Conservation (phyloP, 139 green algal species). For the Gonium pectorale region DNA sequence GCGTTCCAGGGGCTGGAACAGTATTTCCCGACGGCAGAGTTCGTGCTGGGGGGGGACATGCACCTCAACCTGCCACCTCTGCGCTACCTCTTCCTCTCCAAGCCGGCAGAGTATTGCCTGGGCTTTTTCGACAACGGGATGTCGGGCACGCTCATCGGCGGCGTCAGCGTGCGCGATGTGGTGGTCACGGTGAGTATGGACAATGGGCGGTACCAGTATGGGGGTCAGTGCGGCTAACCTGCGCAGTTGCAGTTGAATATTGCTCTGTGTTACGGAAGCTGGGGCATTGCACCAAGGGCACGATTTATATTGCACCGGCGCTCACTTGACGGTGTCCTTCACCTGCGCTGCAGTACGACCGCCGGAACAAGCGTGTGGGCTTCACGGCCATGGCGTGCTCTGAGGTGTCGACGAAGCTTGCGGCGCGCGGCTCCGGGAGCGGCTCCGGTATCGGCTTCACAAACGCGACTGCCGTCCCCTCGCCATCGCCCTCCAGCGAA, state of each 20-base stretch:
- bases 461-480: too few relatives aligned
- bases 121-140: conserved; percentile 92
- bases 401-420: not conserved
- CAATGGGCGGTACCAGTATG: too few relatives aligned
- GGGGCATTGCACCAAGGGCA: too few relatives aligned
- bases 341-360: conserved; percentile 72
- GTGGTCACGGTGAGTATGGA: conserved; percentile 77
- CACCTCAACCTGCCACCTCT: conserved; percentile 71
- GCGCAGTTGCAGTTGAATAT: too few relatives aligned
- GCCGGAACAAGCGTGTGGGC: conserved; percentile 61
- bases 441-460: too few relatives aligned
- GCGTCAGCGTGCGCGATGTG: conserved; percentile 86
- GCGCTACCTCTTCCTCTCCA: conserved; percentile 91
- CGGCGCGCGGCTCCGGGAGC: too few relatives aligned
- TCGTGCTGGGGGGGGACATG: conserved; percentile 71
- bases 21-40: conserved; percentile 77
- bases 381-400: conserved; percentile 58
- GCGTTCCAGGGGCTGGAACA: conserved; percentile 56
- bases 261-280: too few relatives aligned
- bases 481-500: too few relatives aligned
- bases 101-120: conserved; percentile 85
- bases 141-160: conserved; percentile 87
- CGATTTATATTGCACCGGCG: too few relatives aligned
- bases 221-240: too few relatives aligned
- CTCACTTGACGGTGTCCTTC: too few relatives aligned